Evolutionary conservation across 2,329 filamentous ascomycete genomes (phyloP), one percentile per base, ranked within the genome.

Genomic region (Fusarium oligoseptatum): DNA sequence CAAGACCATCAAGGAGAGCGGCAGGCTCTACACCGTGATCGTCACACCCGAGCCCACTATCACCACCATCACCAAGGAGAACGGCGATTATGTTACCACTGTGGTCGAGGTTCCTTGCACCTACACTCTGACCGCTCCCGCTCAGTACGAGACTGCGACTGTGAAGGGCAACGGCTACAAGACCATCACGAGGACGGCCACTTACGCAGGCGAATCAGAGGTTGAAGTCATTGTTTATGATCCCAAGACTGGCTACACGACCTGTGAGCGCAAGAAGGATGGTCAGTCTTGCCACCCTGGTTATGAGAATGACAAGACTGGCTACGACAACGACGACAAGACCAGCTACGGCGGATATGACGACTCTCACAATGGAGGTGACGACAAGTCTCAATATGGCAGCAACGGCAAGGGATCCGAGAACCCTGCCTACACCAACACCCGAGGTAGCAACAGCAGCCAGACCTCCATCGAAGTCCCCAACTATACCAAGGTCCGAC

Each of bases 151-250:
- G 29, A 80, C 80, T 3, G 60, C 79, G 15, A 76, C 77, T 17
- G 70, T 76, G 32, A 79, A 76, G 10, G 74, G 78, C 9, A 64
- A 43, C 24, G 37, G 50, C 43, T 67, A 64, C 39, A 67, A 76
- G 32, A 76, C 74, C 29, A 41, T 66, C 12, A 76, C 74, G 4
- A 63, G 68, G n/a, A 76, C 73, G 20, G 68, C 68, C 24, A 73
- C 72, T 17, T 75, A 72, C 10, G 70, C 69, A 2, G 74, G 70
- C 15, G 64, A 80, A 62, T 56, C 52, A 17, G 80, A 81, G 20
- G 77, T 83, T 29, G 78, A 83, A 45, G 76, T 81, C 48, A 79
- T 78, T 68, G 74, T 82, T 48, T 78, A 81, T 57, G 77, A 83
- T 65, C 77, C 78, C 39, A 73, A 74, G 66, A 82, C 79, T 9